A percentile compares a stretch with the other conserved stretches of the same genome.
phyloP scores from a whole-genome alignment of 306 rosid genomes.

The Urtica urens region DNA sequence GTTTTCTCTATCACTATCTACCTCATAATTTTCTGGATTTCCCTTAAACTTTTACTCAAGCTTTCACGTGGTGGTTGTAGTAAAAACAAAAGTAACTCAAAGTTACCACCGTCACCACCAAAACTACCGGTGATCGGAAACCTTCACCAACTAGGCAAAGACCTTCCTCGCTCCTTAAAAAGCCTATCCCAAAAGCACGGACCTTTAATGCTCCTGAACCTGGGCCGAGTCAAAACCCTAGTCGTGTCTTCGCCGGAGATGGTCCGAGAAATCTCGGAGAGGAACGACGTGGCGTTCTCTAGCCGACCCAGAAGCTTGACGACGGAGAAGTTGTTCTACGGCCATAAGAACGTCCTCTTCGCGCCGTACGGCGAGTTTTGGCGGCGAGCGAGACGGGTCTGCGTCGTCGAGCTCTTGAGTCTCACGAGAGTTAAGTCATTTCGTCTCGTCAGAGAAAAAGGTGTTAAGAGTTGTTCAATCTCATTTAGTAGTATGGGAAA shows the following conservation, averaged over 20 bases:
- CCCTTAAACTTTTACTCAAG: too few relatives aligned
- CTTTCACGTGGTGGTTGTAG: too few relatives aligned
- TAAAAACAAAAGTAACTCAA: too few relatives aligned
- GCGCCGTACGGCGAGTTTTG: background rate
- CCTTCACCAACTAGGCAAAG: background rate
- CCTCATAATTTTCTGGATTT: too few relatives aligned
- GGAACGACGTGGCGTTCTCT: background rate
- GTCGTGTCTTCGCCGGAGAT: background rate
- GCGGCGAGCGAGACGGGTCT: background rate
- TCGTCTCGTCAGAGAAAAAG: slow-evolving; percentile 2
- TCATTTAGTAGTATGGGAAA: too few relatives aligned
- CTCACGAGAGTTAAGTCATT: slow-evolving; percentile 10
- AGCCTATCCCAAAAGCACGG: background rate
- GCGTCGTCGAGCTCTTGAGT: slow-evolving; percentile 23
- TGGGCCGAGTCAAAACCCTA: background rate
- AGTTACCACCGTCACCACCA: slow-evolving; percentile 2
- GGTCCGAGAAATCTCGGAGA: background rate
- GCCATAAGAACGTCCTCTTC: background rate
- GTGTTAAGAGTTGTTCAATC: too few relatives aligned
- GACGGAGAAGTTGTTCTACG: background rate
- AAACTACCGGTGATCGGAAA: background rate
- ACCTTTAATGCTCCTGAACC: background rate
- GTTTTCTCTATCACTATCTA: too few relatives aligned
- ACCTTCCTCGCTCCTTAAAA: background rate
- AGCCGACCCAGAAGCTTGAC: background rate